These are phyloP conservation scores for Cyclotella baltica DNA, from an alignment of 108 stramenopile species.

Conservation along the genomic window DNA sequence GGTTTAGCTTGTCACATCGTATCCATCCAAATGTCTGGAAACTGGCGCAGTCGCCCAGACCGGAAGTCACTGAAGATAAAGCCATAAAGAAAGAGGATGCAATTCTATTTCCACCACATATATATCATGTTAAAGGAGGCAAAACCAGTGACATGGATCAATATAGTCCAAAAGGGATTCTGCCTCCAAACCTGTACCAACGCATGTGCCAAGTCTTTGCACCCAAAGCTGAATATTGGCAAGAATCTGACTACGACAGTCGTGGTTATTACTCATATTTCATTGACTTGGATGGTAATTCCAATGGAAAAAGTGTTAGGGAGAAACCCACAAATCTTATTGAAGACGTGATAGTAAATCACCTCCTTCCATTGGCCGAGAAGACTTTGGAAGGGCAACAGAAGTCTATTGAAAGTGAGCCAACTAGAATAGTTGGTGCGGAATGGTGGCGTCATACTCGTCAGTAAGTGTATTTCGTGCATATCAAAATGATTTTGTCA, in stretches of 20 bases:
- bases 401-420: not conserved
- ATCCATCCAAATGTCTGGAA: slow-evolving; percentile 87
- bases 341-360: slow-evolving; percentile 75
- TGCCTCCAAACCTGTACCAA: slow-evolving; percentile 68
- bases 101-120: slow-evolving; percentile 20
- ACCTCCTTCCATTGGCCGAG: slow-evolving; percentile 74
- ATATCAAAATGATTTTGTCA: no score
- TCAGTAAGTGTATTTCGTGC: slow-evolving; percentile 34
- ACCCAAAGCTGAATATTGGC: slow-evolving; percentile 77
- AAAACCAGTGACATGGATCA: slow-evolving; percentile 4
- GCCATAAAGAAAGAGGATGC: not conserved
- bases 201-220: slow-evolving; percentile 67
- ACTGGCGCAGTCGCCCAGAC: slow-evolving; percentile 14
- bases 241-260: slow-evolving; percentile 71
- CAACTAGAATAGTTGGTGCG: slow-evolving; percentile 60
- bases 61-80: not conserved
- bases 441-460: slow-evolving; percentile 92
- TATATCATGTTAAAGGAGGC: slow-evolving; percentile 7
- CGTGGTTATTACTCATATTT: slow-evolving; percentile 88
- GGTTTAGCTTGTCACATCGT: slow-evolving; percentile 82
- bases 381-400: slow-evolving; percentile 43
- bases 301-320: not conserved
- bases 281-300: slow-evolving; percentile 51
- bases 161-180: slow-evolving; percentile 21
- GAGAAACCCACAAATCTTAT: slow-evolving; percentile 61